Evolutionary conservation across 176 grass and related monocot genomes (phyloP), one percentile per base, ranked within the genome.

Genomic region (Oryza glumipatula): DNA sequence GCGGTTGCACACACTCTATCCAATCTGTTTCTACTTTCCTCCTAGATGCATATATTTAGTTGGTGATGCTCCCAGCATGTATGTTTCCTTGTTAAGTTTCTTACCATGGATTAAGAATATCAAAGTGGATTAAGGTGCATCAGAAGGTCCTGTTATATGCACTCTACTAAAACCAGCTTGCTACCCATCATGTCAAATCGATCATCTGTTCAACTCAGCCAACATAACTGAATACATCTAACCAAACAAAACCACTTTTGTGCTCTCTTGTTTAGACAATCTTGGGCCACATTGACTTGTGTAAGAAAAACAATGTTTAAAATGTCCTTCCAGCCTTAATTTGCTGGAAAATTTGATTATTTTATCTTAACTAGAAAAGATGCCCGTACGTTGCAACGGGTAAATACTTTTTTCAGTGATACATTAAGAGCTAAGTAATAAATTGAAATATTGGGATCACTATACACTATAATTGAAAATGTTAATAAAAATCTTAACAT

Each of bases 11-110:
- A 43, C 41, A 54, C 52, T 48, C n/a, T 44, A 65, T 38, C n/a
- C 15, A 68, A 71, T 73, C 49, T 65, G 4, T 73, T 21, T 68
- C 14, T 7, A 23, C 47, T 79, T 78, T 72, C 65, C 11, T 51
- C 32, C 52, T 82, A 48, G 17, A 68, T 80, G 38, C 61, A 45
- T 72, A 49, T 19, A 16, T 65, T 84, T 67, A 26, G 36, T 79
- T 67, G 61, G 75, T 67, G 58, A 71, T 82, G 66, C 39, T 76
- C 5, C 23, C 61, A 3, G 8, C 7, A 2, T 51, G 11, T 35
- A 7, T 73, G 11, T 30, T 22, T 21, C 41, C 64, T 12, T 72
- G 43, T 77, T 83, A 44, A 17, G 12, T 14, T 66, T 30, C 46
- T 65, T 73, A 6, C 60, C 33, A 7, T 83, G 9, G 63, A 24